Evolutionary conservation across 768 basidiomycete species (phyloP), one percentile per base, ranked within the genome.

Genomic region (Dentipellis fragilis): DNA sequence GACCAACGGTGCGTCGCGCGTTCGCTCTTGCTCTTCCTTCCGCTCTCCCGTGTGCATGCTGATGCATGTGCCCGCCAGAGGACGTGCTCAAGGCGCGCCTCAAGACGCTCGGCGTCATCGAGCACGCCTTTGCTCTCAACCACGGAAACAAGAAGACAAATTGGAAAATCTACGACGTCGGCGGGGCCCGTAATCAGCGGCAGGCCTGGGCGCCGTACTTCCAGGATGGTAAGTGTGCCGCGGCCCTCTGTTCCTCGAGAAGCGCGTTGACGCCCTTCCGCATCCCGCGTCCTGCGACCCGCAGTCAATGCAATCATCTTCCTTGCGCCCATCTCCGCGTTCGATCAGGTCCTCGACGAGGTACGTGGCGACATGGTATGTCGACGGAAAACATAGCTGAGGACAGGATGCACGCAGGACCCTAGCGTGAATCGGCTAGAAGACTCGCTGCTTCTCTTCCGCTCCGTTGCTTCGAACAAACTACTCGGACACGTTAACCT

Each of bases 151-250:
- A 75, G 57, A 81, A 77, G 11, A 75, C 81, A 2, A 78, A 84
- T 62, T 92, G 89, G 89, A 83, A 81, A 58, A 84, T 92, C 51
- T 91, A 89, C 67, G 89, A 92, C 65, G 89, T 92, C 14, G 89
- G 89, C 54, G 89, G 89, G 19, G 78, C 88, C 34, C 78, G 84
- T 56, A 85, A 83, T 65, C 88, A 90, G 68, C 80, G 90, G 54
- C 84, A 87, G 58, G 87, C 88, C 1, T 93, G 89, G 89, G 87
- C 87, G 11, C 89, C 90, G 4, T 93, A 89, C 69, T 92, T 93
- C 59, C 85, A 90, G 62, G 84, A 89, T 66, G 86, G 88, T 89
- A 61, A 63, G 77, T 71, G 12, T 46, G 39, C 38, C 50, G 35
- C 55, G 55, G 49, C 11, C 58, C 47, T 42, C 37, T 47, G 38